Conservation (phyloP, 2,329 filamentous ascomycete genomes). For the Colletotrichum gigasporum region DNA sequence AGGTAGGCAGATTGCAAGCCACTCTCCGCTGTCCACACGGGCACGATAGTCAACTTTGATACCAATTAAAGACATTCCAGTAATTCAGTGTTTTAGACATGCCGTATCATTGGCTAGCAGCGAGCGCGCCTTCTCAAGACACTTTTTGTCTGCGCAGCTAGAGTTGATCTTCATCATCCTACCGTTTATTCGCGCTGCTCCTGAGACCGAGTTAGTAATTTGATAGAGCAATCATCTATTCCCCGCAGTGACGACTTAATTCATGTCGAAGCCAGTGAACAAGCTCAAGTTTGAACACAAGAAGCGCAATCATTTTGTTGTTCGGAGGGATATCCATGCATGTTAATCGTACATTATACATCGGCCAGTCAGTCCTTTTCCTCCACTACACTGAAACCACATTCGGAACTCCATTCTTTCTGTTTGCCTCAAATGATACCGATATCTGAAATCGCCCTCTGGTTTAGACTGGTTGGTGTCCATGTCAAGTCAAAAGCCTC, state of each 20-base stretch:
- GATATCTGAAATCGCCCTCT: neutral
- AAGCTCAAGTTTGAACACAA: neutral
- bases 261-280: neutral
- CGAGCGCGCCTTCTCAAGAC: no score
- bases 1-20: neutral
- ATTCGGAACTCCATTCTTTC: neutral
- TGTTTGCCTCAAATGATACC: no score
- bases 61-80: neutral
- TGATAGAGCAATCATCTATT: no score
- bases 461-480: no score
- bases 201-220: no score
- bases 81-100: no score
- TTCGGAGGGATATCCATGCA: slow-evolving; percentile 13
- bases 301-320: neutral
- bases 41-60: neutral
- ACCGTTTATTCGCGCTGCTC: no score
- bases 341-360: slow-evolving; percentile 27
- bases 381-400: neutral
- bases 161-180: no score
- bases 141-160: no score
- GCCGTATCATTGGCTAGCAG: no score
- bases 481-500: no score
- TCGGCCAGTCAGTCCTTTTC: neutral
- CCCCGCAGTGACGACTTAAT: no score
- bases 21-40: neutral